Percentiles rank a stretch among this genome's conserved stretches.
phyloP scores from a whole-genome alignment of 2,329 filamentous ascomycete species.

The Periconia digitata region DNA sequence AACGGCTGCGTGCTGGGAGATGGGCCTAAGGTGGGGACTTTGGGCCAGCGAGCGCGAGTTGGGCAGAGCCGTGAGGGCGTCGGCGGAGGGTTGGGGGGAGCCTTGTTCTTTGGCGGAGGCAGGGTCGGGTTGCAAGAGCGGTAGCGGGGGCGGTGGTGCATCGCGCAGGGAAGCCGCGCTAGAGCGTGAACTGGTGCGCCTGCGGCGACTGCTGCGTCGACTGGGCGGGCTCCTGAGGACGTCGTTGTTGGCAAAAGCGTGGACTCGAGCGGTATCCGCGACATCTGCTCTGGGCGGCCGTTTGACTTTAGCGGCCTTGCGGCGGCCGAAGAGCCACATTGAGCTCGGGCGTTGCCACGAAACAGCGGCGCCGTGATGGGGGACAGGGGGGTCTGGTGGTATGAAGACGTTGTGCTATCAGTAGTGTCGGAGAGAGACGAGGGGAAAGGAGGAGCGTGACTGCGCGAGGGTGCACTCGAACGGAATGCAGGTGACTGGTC shows the following conservation, averaged over 20 bases:
- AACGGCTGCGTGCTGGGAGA: conserved; percentile 45
- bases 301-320: conserved; percentile 60
- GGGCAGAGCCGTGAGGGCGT: conserved; percentile 53
- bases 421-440: neutral
- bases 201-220: conserved; percentile 32
- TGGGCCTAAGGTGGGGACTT: conserved; percentile 52
- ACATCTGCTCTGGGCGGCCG: conserved; percentile 49
- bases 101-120: conserved; percentile 20
- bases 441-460: conserved; percentile 17
- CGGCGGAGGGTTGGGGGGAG: conserved; percentile 34
- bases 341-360: conserved; percentile 59
- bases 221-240: conserved; percentile 19
- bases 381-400: conserved; percentile 1
- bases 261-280: conserved; percentile 49
- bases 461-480: conserved; percentile 18
- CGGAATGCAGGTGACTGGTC: too few relatives aligned
- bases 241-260: conserved; percentile 24
- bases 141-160: conserved; percentile 20
- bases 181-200: conserved; percentile 35
- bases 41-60: conserved; percentile 42
- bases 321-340: conserved; percentile 80
- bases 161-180: conserved; percentile 33
- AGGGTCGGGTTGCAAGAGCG: conserved; percentile 15
- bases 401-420: conserved; percentile 1
- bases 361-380: conserved; percentile 3